Evolutionary conservation across 371 early-diverging fungal species (phyloP), one percentile per base, ranked within the genome.

Genomic region (Sporodiniella umbellata): DNA sequence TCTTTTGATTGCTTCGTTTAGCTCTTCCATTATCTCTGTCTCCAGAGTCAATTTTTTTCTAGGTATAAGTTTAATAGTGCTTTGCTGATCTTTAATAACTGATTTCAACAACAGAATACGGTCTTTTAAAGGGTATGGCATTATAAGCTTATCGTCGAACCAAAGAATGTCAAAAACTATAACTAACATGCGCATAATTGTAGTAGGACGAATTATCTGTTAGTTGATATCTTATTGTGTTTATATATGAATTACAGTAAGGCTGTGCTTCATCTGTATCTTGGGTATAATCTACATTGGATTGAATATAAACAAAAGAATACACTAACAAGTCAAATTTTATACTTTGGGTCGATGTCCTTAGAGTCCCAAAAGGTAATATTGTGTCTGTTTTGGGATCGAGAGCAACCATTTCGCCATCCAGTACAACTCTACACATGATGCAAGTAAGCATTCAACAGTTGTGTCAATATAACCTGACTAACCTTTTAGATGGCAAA

Each of bases 321-420:
- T n/a, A n/a, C n/a, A n/a, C n/a, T n/a, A n/a, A n/a, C n/a, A n/a
- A n/a, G n/a, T n/a, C n/a, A n/a, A n/a, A n/a, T n/a, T n/a, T n/a
- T n/a, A 52, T 62, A 39, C 80, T 75, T 56, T 75, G 66, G 3
- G 89, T 86, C 7, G 69, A 45, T 1, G 86, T 75, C 63, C 87
- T 89, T 43, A 91, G 66, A 1, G 80, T 78, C 17, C 92, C 92
- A 66, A 91, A 91, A 0, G 76, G 75, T 31, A 84, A 62, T 56
- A 80, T 80, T 0, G 60, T 56, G 19, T 79, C 77, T 6, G 74
- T 65, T 18, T 72, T 70, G 3, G 80, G 75, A 56, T 85, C 80
- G 51, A 76, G 86, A 1, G 82, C 84, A 15, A 89, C 62, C 84
- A 92, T 82, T 65, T 92, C 92, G 0, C 92, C 92, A 54, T 76